Evolutionary conservation across 208 protist genomes (phyloP).

Genomic region (Acanthamoeba polyphaga): DNA sequence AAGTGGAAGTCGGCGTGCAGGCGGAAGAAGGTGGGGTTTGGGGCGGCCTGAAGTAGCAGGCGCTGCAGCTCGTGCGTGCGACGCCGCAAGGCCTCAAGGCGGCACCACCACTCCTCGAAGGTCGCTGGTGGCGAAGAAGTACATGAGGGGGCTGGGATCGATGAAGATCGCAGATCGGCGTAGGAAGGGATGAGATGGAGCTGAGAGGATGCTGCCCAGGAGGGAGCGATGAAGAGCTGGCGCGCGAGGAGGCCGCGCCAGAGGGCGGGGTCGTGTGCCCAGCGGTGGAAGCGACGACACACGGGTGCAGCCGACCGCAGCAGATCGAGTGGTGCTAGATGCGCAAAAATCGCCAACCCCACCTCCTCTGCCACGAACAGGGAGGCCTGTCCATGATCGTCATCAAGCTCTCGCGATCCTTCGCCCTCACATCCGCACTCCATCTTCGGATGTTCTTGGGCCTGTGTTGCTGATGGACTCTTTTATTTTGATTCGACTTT

Average conservation of each 20-base stretch:
- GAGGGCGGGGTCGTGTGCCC: conserved; percentile 18
- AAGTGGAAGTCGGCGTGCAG: not conserved
- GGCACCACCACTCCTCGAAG: not conserved
- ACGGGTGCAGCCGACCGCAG: not conserved
- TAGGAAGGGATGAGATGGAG: conserved; percentile 7
- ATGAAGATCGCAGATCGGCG: not conserved
- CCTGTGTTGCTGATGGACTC: too few species aligned
- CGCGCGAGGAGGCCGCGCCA: not conserved
- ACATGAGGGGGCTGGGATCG: not conserved
- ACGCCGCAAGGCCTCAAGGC: not conserved
- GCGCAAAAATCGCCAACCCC: not conserved
- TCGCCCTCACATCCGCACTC: not conserved
- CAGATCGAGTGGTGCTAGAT: not conserved
- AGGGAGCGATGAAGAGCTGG: not conserved
- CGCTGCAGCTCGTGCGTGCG: not conserved
- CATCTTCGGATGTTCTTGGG: not conserved
- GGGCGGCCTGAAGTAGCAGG: not conserved
- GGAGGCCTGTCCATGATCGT: not conserved
- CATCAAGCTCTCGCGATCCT: not conserved
- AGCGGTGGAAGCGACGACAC: conserved; percentile 8
- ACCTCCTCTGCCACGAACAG: not conserved
- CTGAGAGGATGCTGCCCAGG: not conserved
- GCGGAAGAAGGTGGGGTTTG: not conserved
- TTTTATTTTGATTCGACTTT: not conserved
- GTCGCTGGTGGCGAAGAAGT: not conserved